Evolutionary conservation across 345 rosid species (phyloP), one percentile per base, ranked within the genome.

Genomic region (Populus euphratica): DNA sequence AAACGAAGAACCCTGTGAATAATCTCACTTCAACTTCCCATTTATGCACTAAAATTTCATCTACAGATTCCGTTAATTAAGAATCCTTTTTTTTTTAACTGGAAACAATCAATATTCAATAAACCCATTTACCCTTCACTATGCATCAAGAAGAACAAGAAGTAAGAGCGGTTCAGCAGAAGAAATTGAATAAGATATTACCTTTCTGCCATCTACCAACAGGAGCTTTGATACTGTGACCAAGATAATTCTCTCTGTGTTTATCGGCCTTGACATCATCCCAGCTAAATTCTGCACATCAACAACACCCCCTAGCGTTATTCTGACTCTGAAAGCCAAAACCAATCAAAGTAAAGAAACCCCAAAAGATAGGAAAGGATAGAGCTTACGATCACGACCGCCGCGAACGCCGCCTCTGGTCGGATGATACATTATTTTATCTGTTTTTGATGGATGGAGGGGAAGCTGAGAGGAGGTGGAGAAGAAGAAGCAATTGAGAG

Each of bases 131-230:
- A n/a, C 62, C 62, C 62, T 54, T 54, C 62, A 21, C 27, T 23
- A 56, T 25, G n/a, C 12, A 56, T 8, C 12, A 56, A 56, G 1
- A 3, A 56, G 25, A 56, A 9, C 25, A 56, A 56, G 8, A 56
- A 21, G 25, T 54, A 54, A 35, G 38, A 27, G 21, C 25, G 1
- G n/a, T 20, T 20, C 17, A 65, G 39, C 17, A 27, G 18, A 8
- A 8, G 2, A 68, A 17, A 36, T 2, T 17, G 18, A 23, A 66
- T 9, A 73, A 64, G 70, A 59, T 23, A 62, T 10, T 80, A 92
- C 99, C 98, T 92, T 92, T 96, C 79, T 93, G 98, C 97, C 98
- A 96, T 87, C 99, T 87, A 70, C 99, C 99, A 80, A 93, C 97
- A 68, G 99, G 93, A 5, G 98, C 99, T 85, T 92, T 93, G 83